Percentiles rank a stretch among this genome's conserved stretches.
These are phyloP conservation scores for Coniferiporia weirii DNA, from an alignment of 1,284 basidiomycete species.

Conservation along the genomic window DNA sequence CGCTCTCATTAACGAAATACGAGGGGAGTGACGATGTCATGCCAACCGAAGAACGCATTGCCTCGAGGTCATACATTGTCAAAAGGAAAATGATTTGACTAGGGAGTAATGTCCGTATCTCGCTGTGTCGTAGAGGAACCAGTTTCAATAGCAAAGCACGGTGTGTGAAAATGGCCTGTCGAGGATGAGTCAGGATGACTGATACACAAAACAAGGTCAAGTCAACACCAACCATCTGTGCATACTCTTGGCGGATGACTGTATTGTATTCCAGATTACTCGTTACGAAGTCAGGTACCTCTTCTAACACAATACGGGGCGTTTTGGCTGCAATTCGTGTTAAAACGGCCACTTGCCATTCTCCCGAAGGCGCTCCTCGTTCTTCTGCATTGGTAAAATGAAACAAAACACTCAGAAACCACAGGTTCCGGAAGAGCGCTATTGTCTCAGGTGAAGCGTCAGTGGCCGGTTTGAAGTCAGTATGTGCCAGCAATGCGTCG, in stretches of 20 bases:
- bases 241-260: slow-evolving; percentile 86
- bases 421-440: slow-evolving; percentile 86
- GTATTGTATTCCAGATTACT: slow-evolving; percentile 94
- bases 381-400: slow-evolving; percentile 54
- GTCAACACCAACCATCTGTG: slow-evolving; percentile 54
- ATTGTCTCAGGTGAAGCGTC: slow-evolving; percentile 62
- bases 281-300: slow-evolving; percentile 78
- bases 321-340: slow-evolving; percentile 84
- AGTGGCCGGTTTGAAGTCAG: slow-evolving; percentile 63
- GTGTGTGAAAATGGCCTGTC: slow-evolving; percentile 65
- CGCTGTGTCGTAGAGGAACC: slow-evolving; percentile 66
- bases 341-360: slow-evolving; percentile 74
- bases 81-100: slow-evolving; percentile 87
- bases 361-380: slow-evolving; percentile 55
- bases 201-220: neutral
- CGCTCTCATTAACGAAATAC: slow-evolving; percentile 86
- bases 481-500: slow-evolving; percentile 80
- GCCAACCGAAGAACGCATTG: slow-evolving; percentile 78
- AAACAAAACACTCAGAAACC: slow-evolving; percentile 90
- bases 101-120: slow-evolving; percentile 73
- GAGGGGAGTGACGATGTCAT: slow-evolving; percentile 78
- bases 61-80: slow-evolving; percentile 87
- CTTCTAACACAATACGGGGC: slow-evolving; percentile 80
- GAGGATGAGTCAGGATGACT: neutral
- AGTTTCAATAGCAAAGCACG: slow-evolving; percentile 58